phyloP scores from a whole-genome alignment of 192 early-diverging fungal genomes.

The Coemansia sp. region DNA sequence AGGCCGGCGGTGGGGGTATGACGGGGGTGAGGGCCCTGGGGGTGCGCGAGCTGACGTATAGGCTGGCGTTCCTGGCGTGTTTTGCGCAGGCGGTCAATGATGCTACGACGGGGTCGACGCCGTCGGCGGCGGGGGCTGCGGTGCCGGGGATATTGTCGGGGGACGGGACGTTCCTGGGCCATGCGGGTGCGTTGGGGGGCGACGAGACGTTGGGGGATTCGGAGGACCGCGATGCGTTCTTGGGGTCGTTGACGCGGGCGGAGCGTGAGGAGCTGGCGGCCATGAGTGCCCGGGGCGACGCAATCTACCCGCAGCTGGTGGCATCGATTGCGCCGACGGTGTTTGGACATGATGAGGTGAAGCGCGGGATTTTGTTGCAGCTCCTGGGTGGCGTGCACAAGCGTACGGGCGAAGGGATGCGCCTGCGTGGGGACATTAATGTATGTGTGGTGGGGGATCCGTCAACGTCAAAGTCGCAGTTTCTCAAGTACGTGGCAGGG shows the following conservation, averaged over 20 bases:
- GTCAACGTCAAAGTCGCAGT: slow-evolving; percentile 87
- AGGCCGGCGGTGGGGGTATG: slow-evolving; percentile 62
- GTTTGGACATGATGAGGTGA: slow-evolving; percentile 91
- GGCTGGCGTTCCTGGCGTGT: slow-evolving; percentile 82
- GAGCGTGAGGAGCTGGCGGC: slow-evolving; percentile 72
- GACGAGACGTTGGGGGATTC: slow-evolving; percentile 57
- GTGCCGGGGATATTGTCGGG: slow-evolving; percentile 2
- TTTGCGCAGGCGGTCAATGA: slow-evolving; percentile 60
- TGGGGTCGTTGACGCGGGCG: slow-evolving; percentile 58
- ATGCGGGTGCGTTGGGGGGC: slow-evolving; percentile 22
- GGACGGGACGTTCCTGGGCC: slow-evolving; percentile 13
- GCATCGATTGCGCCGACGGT: slow-evolving; percentile 83
- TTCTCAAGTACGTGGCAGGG: slow-evolving; percentile 73
- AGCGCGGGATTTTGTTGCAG: slow-evolving; percentile 92
- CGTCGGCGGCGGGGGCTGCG: slow-evolving; percentile 17
- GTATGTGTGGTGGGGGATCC: slow-evolving; percentile 97
- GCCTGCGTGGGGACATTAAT: slow-evolving; percentile 95
- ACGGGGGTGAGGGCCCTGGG: slow-evolving; percentile 83
- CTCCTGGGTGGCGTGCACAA: slow-evolving; percentile 96
- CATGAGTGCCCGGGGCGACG: slow-evolving; percentile 57
- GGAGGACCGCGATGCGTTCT: slow-evolving; percentile 58
- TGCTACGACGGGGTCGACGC: neutral
- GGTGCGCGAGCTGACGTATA: slow-evolving; percentile 89
- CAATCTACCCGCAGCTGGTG: slow-evolving; percentile 72
- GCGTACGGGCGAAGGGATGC: slow-evolving; percentile 82